Conservation (phyloP, 2,329 filamentous ascomycete genomes). For the Cordyceps cicadae region DNA sequence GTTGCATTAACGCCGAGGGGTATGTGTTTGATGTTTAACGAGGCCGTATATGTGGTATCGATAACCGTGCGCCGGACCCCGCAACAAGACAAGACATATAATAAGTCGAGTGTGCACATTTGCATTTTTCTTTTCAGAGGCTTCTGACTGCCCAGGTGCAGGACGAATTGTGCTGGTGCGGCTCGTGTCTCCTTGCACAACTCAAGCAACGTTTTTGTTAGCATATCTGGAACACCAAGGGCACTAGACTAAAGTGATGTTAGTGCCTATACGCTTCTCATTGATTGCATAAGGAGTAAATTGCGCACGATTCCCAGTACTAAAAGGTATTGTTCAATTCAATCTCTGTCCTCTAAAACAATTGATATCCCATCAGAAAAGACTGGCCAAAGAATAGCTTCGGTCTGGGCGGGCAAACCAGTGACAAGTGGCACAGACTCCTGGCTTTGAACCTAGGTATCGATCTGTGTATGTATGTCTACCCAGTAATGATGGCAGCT, state of each 20-base stretch:
- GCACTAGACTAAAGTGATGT: background rate
- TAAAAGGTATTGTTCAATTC: too few relatives aligned
- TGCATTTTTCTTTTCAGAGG: background rate
- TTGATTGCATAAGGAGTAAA: background rate
- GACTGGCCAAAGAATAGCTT: background rate
- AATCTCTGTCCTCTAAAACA: background rate
- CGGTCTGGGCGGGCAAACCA: background rate
- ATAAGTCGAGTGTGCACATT: too few relatives aligned
- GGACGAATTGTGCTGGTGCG: too few relatives aligned
- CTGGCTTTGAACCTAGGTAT: too few relatives aligned
- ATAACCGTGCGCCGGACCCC: slow-evolving; percentile 6
- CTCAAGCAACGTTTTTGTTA: too few relatives aligned
- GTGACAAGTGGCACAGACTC: too few relatives aligned
- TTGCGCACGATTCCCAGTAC: background rate
- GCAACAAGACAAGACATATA: background rate
- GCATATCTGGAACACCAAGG: background rate
- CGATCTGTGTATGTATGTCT: background rate
- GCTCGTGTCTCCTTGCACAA: background rate
- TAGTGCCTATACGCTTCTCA: background rate
- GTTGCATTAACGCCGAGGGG: background rate
- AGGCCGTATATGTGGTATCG: background rate
- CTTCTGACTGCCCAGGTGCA: background rate
- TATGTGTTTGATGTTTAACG: slow-evolving; percentile 6
- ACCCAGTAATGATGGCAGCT: background rate
- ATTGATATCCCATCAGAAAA: background rate